phyloP scores from a whole-genome alignment of 2,329 filamentous ascomycete species.

The Ophiocordyceps camponoti-floridani region DNA sequence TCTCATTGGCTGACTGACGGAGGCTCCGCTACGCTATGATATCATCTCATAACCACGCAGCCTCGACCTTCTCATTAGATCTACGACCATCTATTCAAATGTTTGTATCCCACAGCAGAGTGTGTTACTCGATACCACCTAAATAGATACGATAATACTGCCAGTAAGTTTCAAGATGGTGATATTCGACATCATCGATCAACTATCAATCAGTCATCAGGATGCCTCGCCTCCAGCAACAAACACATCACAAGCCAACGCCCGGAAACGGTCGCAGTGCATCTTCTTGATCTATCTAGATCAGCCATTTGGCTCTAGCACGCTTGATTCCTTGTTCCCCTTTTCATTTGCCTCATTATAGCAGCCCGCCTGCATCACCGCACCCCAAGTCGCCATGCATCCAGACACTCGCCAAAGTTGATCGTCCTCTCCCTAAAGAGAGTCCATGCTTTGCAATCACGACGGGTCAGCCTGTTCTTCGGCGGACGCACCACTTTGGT shows the following conservation, averaged over 20 bases:
- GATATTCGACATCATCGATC: too few species aligned
- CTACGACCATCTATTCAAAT: too few species aligned
- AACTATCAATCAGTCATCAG: too few species aligned
- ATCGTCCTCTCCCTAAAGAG: neutral
- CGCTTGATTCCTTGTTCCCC: neutral
- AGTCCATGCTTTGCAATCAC: conserved; percentile 2
- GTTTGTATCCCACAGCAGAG: too few species aligned
- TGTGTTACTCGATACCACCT: too few species aligned
- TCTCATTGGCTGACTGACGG: too few species aligned
- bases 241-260: neutral
- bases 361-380: neutral
- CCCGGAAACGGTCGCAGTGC: neutral
- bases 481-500: conserved; percentile 1
- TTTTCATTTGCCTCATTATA: neutral
- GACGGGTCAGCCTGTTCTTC: conserved; percentile 5
- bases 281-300: neutral
- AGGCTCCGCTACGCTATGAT: too few species aligned
- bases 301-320: neutral
- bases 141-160: too few species aligned
- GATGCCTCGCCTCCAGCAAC: neutral
- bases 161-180: too few species aligned
- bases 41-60: too few species aligned
- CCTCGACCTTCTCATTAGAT: too few species aligned
- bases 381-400: neutral
- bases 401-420: neutral